Conservation (phyloP, 2,329 filamentous ascomycete species). For the Colletotrichum sp. region DNA sequence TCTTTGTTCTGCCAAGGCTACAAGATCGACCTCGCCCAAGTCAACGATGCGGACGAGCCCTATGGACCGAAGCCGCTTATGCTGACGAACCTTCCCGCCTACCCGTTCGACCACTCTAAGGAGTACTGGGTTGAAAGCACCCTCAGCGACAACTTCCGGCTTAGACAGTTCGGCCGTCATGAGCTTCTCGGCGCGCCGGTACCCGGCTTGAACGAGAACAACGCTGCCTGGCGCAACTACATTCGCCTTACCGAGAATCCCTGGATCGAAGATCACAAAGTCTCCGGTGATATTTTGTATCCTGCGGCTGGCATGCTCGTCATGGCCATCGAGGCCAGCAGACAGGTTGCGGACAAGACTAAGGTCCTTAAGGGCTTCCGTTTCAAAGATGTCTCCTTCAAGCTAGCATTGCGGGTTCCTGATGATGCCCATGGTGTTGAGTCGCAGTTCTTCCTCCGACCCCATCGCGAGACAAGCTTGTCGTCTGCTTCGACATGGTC, state of each 20-base stretch:
- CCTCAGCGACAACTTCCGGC: constrained; percentile 3
- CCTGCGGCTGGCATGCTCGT: constrained; percentile 39
- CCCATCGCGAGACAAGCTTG: constrained; percentile 20
- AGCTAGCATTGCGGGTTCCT: constrained; percentile 23
- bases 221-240: constrained; percentile 19
- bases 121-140: constrained; percentile 27
- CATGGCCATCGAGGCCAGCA: constrained; percentile 27
- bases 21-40: neutral
- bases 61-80: constrained; percentile 7
- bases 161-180: neutral
- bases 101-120: constrained; percentile 26
- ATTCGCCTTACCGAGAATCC: constrained; percentile 38
- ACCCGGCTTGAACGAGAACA: constrained; percentile 12
- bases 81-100: constrained; percentile 24
- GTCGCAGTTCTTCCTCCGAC: constrained; percentile 22
- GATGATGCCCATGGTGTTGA: constrained; percentile 20
- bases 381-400: constrained; percentile 27
- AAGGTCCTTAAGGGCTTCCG: constrained; percentile 6
- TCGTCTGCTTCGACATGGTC: constrained; percentile 19
- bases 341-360: constrained; percentile 8
- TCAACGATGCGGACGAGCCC: constrained; percentile 17
- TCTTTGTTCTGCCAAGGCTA: constrained; percentile 11
- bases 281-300: constrained; percentile 46
- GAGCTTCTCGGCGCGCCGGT: constrained; percentile 21
- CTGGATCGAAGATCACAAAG: constrained; percentile 53